Evolutionary conservation across 169 alveolate genomes (phyloP).

Genomic region (Besnoitia besnoiti): DNA sequence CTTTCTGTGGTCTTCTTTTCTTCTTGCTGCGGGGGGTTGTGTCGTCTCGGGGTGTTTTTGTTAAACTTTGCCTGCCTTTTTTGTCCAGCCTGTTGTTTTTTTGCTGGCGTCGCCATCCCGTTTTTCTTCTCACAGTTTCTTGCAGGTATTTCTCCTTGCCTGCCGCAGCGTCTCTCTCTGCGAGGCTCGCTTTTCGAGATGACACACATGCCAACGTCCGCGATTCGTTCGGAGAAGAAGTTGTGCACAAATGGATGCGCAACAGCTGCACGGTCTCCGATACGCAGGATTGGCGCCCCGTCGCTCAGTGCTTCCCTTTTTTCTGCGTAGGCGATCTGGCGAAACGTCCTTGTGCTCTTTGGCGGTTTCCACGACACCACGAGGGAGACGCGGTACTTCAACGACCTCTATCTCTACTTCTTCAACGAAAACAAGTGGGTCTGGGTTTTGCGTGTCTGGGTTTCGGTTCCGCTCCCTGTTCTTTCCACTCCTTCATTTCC

Average conservation of each 20-base stretch:
- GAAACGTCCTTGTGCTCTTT: constrained; percentile 84
- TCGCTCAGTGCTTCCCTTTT: not conserved
- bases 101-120: too few species aligned
- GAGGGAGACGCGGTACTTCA: constrained; percentile 83
- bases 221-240: not conserved
- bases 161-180: not conserved
- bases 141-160: too few species aligned
- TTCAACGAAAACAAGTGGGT: constrained; percentile 58
- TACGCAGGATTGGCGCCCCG: not conserved
- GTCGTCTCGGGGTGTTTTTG: too few species aligned
- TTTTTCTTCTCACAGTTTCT: too few species aligned
- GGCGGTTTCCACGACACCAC: constrained; percentile 92
- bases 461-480: not conserved
- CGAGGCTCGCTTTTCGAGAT: not conserved
- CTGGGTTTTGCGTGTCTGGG: not conserved
- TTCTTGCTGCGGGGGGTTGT: too few species aligned
- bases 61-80: not conserved
- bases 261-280: not conserved
- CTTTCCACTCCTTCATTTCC: not conserved
- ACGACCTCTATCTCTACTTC: constrained; percentile 80
- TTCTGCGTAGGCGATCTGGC: constrained; percentile 78
- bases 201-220: not conserved
- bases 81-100: not conserved
- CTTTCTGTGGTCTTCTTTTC: not conserved
- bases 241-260: too few species aligned